Evolutionary conservation across 495 filamentous ascomycete genomes (phyloP).

Genomic region (Penicillium bialowiezense): DNA sequence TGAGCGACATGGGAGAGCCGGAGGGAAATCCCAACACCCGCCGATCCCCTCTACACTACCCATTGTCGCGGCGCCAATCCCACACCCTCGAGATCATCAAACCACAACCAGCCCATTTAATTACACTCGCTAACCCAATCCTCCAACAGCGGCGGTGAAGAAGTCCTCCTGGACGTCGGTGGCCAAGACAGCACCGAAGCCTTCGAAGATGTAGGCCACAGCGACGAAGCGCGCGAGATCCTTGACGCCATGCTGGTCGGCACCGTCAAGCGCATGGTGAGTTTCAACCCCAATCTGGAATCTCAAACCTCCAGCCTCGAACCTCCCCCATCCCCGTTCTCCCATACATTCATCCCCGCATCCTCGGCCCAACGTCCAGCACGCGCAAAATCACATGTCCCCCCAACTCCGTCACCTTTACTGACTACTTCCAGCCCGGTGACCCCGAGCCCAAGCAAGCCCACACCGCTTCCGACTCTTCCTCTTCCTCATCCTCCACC

Average conservation of each 20-base stretch:
- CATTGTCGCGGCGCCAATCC: no score
- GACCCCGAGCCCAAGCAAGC: conserved; percentile 72
- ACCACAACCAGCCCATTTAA: no score
- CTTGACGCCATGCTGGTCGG: conserved; percentile 78
- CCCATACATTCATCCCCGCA: no score
- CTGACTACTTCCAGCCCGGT: conserved; percentile 59
- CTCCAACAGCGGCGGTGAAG: conserved; percentile 81
- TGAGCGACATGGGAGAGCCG: neutral
- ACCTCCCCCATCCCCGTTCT: neutral
- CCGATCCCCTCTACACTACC: neutral
- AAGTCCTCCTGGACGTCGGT: conserved; percentile 93
- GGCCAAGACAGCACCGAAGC: conserved; percentile 97
- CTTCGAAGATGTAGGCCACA: conserved; percentile 99
- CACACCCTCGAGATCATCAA: no score
- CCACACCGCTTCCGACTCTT: conserved; percentile 44
- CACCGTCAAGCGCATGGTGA: conserved; percentile 80
- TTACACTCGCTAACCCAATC: neutral
- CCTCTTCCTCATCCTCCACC: conserved; percentile 41
- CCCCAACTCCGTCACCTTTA: no score
- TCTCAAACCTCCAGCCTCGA: neutral
- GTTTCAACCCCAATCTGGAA: conserved; percentile 16
- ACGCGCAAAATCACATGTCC: conserved; percentile 6
- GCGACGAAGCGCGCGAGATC: conserved; percentile 96
- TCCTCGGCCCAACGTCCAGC: conserved; percentile 1
- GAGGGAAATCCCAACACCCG: no score